A percentile compares a stretch with the other conserved stretches of the same genome.
Conservation (phyloP, 345 rosid genomes). For the Passiflora organensis region DNA sequence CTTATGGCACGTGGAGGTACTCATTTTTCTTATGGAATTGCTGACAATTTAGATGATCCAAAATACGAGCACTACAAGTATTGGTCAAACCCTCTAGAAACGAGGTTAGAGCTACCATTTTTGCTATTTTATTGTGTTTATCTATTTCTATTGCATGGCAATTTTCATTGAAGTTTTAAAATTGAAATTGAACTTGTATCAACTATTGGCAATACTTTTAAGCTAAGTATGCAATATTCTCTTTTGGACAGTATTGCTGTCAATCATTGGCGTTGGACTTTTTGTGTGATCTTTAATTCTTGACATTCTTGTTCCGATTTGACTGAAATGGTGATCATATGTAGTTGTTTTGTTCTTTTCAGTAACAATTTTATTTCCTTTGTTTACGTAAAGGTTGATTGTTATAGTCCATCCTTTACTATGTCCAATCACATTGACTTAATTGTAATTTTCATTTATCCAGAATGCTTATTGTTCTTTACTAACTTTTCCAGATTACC, state of each 20-base stretch:
- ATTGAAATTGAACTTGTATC: neutral
- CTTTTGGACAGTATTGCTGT: neutral
- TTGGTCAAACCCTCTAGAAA: slow-evolving; percentile 75
- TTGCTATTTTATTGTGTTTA: neutral
- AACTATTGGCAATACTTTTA: neutral
- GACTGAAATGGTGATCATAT: no score
- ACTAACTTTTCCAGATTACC: slow-evolving; percentile 62
- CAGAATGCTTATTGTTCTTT: neutral
- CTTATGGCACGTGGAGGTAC: slow-evolving; percentile 55
- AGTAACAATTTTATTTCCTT: neutral
- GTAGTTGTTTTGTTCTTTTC: no score
- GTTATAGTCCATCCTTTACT: neutral
- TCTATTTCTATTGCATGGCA: neutral
- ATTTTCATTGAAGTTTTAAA: no score
- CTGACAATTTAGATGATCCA: slow-evolving; percentile 59
- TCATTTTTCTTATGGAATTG: slow-evolving; percentile 70
- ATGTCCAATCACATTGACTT: neutral
- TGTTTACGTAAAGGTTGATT: neutral
- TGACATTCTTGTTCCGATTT: no score
- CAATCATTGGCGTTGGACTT: neutral
- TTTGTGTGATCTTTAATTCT: neutral
- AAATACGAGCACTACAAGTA: slow-evolving; percentile 52
- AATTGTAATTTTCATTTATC: neutral
- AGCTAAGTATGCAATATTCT: neutral
- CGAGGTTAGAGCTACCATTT: slow-evolving; percentile 37